These are phyloP conservation scores for Candida sp. DNA, from an alignment of 1,139 yeast species.

Conservation along the genomic window DNA sequence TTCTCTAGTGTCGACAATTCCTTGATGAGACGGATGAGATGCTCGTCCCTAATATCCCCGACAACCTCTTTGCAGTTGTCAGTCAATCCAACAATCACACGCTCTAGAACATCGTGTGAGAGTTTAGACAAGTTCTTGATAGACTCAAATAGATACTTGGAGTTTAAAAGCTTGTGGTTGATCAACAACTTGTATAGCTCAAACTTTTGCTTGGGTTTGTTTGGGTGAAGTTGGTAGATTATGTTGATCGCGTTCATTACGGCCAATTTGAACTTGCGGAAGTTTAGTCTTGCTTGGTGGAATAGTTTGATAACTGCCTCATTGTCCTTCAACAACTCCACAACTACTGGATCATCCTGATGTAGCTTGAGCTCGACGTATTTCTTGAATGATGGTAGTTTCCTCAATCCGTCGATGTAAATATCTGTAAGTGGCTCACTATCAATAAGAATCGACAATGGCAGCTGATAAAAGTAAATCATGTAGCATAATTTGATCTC, in stretches of 20 bases:
- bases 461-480: slow-evolving; percentile 75
- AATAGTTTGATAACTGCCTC: slow-evolving; percentile 21
- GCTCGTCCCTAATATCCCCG: slow-evolving; percentile 10
- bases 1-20: slow-evolving; percentile 9
- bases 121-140: slow-evolving; percentile 8
- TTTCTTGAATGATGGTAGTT: slow-evolving; percentile 42
- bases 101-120: slow-evolving; percentile 6
- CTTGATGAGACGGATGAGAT: slow-evolving; percentile 10
- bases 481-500: slow-evolving; percentile 66
- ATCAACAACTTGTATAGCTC: slow-evolving; percentile 37
- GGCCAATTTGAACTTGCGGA: slow-evolving; percentile 25
- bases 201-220: slow-evolving; percentile 24
- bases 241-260: slow-evolving; percentile 29
- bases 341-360: slow-evolving; percentile 14
- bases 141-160: slow-evolving; percentile 19
- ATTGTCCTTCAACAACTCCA: slow-evolving; percentile 23
- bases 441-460: slow-evolving; percentile 50
- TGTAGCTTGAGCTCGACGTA: slow-evolving; percentile 28
- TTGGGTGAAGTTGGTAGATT: slow-evolving; percentile 21
- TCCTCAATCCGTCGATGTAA: slow-evolving; percentile 29
- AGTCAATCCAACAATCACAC: slow-evolving; percentile 9
- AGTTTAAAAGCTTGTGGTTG: slow-evolving; percentile 21
- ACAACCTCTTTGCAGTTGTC: slow-evolving; percentile 11
- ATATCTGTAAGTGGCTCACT: slow-evolving; percentile 11
- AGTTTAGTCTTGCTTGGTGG: slow-evolving; percentile 19